Percentiles rank a stretch among this genome's conserved stretches.
Conservation (phyloP, 2,329 filamentous ascomycete genomes). For the Aureobasidium sp. region DNA sequence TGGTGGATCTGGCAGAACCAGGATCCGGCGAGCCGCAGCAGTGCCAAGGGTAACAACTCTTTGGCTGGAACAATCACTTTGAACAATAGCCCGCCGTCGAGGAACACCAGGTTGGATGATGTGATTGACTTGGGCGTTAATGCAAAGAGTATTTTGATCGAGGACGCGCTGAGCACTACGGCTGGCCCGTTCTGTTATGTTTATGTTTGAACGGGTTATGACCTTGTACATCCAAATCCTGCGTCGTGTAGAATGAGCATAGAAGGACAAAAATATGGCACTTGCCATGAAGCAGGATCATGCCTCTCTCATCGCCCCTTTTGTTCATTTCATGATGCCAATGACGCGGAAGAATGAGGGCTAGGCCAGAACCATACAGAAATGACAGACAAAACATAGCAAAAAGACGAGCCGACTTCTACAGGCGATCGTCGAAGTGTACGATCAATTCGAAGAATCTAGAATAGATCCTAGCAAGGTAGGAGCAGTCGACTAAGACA, state of each 20-base stretch:
- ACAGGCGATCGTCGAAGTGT: not conserved
- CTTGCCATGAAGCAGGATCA: not conserved
- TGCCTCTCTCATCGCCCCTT: not conserved
- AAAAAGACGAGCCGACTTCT: no score
- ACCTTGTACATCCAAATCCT: not conserved
- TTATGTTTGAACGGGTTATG: slow-evolving; percentile 27
- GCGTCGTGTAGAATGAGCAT: not conserved
- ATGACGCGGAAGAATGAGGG: not conserved
- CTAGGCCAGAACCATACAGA: not conserved
- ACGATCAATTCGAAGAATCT: not conserved
- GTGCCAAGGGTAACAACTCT: slow-evolving; percentile 19
- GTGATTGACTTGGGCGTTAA: slow-evolving; percentile 35
- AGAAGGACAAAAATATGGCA: not conserved
- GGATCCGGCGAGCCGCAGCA: slow-evolving; percentile 30
- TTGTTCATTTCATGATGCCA: not conserved
- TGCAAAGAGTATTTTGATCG: slow-evolving; percentile 29
- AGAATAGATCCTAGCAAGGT: not conserved
- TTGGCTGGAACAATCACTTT: slow-evolving; percentile 40
- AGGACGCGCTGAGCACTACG: slow-evolving; percentile 37
- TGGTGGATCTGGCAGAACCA: slow-evolving; percentile 48
- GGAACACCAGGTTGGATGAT: slow-evolving; percentile 39
- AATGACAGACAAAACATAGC: not conserved
- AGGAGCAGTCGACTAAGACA: not conserved
- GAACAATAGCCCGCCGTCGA: slow-evolving; percentile 35
- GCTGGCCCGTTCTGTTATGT: slow-evolving; percentile 43